Evolutionary conservation across 2,329 filamentous ascomycete species (phyloP).

Genomic region (Seiridium cupressi): DNA sequence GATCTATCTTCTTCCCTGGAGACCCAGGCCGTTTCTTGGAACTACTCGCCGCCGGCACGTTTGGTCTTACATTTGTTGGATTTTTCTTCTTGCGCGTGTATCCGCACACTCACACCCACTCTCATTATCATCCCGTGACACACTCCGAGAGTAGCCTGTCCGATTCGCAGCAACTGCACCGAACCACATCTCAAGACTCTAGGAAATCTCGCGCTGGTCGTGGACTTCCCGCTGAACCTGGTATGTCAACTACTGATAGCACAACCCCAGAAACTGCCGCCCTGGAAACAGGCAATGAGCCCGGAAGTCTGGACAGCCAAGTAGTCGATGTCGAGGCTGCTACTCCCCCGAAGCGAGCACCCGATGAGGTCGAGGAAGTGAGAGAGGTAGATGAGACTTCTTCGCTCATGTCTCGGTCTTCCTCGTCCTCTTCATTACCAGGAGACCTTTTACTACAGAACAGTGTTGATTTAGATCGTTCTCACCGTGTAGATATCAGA

Average conservation of each 20-base stretch:
- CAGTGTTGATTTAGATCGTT: conserved; percentile 69
- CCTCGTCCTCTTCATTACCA: conserved; percentile 46
- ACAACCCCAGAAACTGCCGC: conserved; percentile 24
- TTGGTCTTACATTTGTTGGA: conserved; percentile 68
- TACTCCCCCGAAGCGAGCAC: conserved; percentile 8
- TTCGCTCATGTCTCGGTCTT: conserved; percentile 70
- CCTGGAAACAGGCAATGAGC: conserved; percentile 19
- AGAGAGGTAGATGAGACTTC: conserved; percentile 74
- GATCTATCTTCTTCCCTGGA: conserved; percentile 75
- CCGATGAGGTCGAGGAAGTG: conserved; percentile 34
- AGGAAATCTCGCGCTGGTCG: conserved; percentile 38
- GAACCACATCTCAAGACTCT: conserved; percentile 40
- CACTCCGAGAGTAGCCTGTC: conserved; percentile 30
- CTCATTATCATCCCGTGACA: conserved; percentile 56
- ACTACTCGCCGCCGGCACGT: conserved; percentile 78
- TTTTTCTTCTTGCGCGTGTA: conserved; percentile 84
- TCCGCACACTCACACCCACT: conserved; percentile 57
- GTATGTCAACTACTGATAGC: conserved; percentile 53
- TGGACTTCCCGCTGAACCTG: conserved; percentile 53
- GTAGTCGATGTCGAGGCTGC: conserved; percentile 19
- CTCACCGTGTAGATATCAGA: conserved; percentile 86
- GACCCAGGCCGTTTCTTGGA: conserved; percentile 80
- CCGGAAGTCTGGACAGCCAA: conserved; percentile 17
- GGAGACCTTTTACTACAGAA: conserved; percentile 52
- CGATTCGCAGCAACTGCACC: conserved; percentile 38